A percentile compares a stretch with the other conserved stretches of the same genome.
These are phyloP conservation scores for Halenospora varia DNA, from an alignment of 495 filamentous ascomycete genomes.

Conservation along the genomic window DNA sequence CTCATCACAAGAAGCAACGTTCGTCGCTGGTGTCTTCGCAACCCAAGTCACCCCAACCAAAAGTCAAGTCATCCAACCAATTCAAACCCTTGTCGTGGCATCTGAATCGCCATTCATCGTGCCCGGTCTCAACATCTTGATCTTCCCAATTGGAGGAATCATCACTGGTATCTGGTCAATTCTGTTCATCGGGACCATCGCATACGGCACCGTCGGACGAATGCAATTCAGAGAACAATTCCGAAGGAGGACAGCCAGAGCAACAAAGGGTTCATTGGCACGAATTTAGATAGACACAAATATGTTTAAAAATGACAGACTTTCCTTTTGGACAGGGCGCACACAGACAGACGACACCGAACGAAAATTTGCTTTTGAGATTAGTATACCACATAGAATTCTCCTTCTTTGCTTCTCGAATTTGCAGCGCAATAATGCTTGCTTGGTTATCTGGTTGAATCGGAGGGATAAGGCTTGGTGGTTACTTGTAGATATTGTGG, in stretches of 20 bases:
- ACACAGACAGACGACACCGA: neutral
- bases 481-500: no score
- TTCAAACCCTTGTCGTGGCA: slow-evolving; percentile 31
- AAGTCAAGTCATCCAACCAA: slow-evolving; percentile 27
- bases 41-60: slow-evolving; percentile 31
- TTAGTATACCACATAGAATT: slow-evolving; percentile 16
- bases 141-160: slow-evolving; percentile 65
- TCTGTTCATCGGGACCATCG: slow-evolving; percentile 51
- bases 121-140: slow-evolving; percentile 61
- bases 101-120: slow-evolving; percentile 48
- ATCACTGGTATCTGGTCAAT: slow-evolving; percentile 59
- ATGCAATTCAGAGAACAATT: slow-evolving; percentile 62
- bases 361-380: slow-evolving; percentile 8
- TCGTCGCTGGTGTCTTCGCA: slow-evolving; percentile 62
- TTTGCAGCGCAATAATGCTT: no score
- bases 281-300: slow-evolving; percentile 16
- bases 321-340: neutral
- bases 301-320: neutral
- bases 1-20: slow-evolving; percentile 60
- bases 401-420: neutral
- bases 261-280: slow-evolving; percentile 28
- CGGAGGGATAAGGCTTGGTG: no score
- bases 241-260: slow-evolving; percentile 44
- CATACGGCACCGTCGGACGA: slow-evolving; percentile 56
- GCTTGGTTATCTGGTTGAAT: no score